Evolutionary conservation across 768 basidiomycete species (phyloP).

Genomic region (Auricularia auricula-judae): DNA sequence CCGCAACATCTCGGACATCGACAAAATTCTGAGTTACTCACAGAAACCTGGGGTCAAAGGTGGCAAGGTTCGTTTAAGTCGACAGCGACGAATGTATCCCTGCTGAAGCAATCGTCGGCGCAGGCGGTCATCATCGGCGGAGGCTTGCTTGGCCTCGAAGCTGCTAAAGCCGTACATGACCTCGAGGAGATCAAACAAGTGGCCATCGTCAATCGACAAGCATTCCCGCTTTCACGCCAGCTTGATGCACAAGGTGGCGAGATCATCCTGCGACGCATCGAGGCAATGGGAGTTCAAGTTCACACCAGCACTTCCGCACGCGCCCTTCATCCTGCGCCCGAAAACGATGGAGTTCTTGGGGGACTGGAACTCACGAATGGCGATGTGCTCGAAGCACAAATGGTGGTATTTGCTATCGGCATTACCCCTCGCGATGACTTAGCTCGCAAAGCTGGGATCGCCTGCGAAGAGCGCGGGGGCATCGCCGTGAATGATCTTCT

Average conservation of each 20-base stretch:
- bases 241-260: conserved; percentile 47
- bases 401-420: conserved; percentile 60
- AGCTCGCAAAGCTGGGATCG: conserved; percentile 41
- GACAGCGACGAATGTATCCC: not conserved
- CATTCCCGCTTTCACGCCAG: conserved; percentile 46
- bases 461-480: conserved; percentile 38
- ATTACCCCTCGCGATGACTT: conserved; percentile 63
- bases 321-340: conserved; percentile 26
- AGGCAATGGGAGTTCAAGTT: conserved; percentile 47
- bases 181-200: conserved; percentile 36
- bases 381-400: conserved; percentile 30
- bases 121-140: conserved; percentile 52
- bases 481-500: conserved; percentile 48
- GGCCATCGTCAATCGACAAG: conserved; percentile 40
- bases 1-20: conserved; percentile 58
- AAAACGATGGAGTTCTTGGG: conserved; percentile 25
- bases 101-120: too few species aligned
- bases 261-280: conserved; percentile 49
- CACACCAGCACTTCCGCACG: conserved; percentile 30
- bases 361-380: conserved; percentile 44
- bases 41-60: conserved; percentile 29
- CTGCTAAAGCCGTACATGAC: conserved; percentile 62
- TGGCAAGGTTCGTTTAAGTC: conserved; percentile 12
- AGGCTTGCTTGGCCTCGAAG: conserved; percentile 61
- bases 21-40: conserved; percentile 50